Base-by-base conservation (phyloP, 2,329 filamentous ascomycete species). In the Diaporthe sp. region DNA sequence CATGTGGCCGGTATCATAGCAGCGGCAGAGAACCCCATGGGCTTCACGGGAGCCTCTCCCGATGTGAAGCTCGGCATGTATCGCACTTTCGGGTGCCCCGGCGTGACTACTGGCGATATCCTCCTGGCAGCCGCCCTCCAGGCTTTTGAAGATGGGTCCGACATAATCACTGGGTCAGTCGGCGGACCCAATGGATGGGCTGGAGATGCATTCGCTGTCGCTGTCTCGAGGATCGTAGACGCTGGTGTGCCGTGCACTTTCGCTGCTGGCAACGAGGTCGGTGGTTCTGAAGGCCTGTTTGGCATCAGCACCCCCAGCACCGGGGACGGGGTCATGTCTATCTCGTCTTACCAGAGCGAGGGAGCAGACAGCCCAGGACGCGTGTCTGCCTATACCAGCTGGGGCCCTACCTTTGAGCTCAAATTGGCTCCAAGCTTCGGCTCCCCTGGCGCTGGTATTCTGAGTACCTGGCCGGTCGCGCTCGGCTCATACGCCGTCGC, bases 331-430 rank as follows among this genome's bases (percentile, higher is more conserved):
- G 80, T 79, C 30, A 77, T 77, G 19, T 77, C 76, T 28, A 75
- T 81, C 13, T 80, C 77, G 0, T 79, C 78, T 3, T 77, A 79
- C 8, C 78, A 81, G n/a, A 81, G 78, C 54, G 73, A 73, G 0
- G 19, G 77, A 10, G 66, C 76, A 15, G 77, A 79, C 0, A 68
- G 45, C 12, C 47, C 80, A 2, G 90, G 89, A 19, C 87, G 85
- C 38, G 80, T 88, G 50, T 89, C 86, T 77, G 80, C 80, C 5
- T 90, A 83, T 79, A 89, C 87, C 42, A 87, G 86, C 8, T 92
- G 89, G 90, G 90, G 90, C 15, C 90, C 90, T 9, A 90, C 86
- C 1, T 91, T 87, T 81, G 89, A 92, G 77, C 83, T 89, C 77
- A 85, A 88, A 58, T 80, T 89, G 67, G 90, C 90, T 80, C 89